Conservation (phyloP, 2,329 filamentous ascomycete species). For the Nemania diffusa region DNA sequence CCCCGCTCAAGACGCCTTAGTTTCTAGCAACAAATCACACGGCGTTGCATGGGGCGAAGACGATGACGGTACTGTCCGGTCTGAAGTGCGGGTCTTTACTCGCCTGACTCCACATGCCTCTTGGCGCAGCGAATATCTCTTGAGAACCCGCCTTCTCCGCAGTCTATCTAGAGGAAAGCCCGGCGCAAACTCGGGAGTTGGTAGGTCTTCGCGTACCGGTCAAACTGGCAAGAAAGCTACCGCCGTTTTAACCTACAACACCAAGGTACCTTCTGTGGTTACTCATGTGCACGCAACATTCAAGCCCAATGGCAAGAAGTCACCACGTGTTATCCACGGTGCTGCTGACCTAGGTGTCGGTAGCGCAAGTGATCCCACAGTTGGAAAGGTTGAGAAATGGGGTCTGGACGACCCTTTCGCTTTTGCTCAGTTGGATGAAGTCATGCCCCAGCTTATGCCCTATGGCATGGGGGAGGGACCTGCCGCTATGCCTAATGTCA, state of each 20-base stretch:
- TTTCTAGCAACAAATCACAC: conserved; percentile 50
- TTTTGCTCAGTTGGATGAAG: conserved; percentile 81
- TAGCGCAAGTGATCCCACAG: conserved; percentile 83
- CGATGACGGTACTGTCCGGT: conserved; percentile 66
- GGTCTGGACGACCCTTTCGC: conserved; percentile 79
- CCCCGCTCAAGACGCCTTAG: conserved; percentile 74
- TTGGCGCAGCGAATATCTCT: conserved; percentile 95
- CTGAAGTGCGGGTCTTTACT: conserved; percentile 82
- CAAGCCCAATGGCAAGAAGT: conserved; percentile 72
- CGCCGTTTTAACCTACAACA: conserved; percentile 86
- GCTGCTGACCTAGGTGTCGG: conserved; percentile 80
- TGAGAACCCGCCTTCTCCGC: conserved; percentile 84
- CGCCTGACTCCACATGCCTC: conserved; percentile 86
- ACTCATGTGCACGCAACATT: conserved; percentile 85
- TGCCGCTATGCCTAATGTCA: conserved; percentile 82
- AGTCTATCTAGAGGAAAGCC: conserved; percentile 87
- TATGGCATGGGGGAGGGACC: conserved; percentile 84
- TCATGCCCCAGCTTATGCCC: conserved; percentile 75
- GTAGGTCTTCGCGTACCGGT: conserved; percentile 61
- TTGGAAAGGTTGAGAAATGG: conserved; percentile 82
- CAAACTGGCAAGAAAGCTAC: conserved; percentile 71
- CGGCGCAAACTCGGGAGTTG: conserved; percentile 62
- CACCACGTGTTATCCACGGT: conserved; percentile 84
- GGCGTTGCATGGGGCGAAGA: conserved; percentile 57
- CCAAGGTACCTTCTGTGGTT: conserved; percentile 81